A percentile compares a stretch with the other conserved stretches of the same genome.
phyloP scores from a whole-genome alignment of 176 grass and related monocot genomes.

The Musa itinerans region DNA sequence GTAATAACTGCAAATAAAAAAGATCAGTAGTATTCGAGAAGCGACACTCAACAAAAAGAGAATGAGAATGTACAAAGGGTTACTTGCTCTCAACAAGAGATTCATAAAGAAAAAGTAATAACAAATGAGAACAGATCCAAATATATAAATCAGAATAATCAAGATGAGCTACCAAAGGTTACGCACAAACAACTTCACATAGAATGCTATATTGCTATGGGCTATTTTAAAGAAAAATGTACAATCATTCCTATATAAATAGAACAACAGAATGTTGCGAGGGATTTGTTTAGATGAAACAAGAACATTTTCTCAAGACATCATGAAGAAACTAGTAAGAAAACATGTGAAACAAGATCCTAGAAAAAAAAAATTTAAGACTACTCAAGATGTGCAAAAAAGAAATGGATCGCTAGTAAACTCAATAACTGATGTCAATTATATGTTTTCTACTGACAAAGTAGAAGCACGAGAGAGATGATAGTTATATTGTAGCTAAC shows the following conservation, averaged over 20 bases:
- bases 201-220: not conserved
- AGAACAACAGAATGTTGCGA: not conserved
- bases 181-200: not conserved
- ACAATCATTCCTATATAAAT: not conserved
- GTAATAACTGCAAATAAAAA: constrained; percentile 62
- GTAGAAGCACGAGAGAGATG: not conserved
- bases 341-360: not conserved
- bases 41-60: not conserved
- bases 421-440: too few species aligned
- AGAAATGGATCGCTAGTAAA: too few species aligned
- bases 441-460: not conserved
- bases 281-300: not conserved
- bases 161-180: not conserved
- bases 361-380: too few species aligned
- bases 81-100: not conserved
- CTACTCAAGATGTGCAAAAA: too few species aligned
- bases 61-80: not conserved
- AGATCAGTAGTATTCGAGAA: not conserved
- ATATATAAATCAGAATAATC: not conserved
- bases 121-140: not conserved
- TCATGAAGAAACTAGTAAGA: not conserved
- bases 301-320: not conserved
- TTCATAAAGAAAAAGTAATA: not conserved
- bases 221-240: not conserved
- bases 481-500: not conserved